These are phyloP conservation scores for Amanita rimosa DNA, from an alignment of 768 basidiomycete species.

Conservation along the genomic window DNA sequence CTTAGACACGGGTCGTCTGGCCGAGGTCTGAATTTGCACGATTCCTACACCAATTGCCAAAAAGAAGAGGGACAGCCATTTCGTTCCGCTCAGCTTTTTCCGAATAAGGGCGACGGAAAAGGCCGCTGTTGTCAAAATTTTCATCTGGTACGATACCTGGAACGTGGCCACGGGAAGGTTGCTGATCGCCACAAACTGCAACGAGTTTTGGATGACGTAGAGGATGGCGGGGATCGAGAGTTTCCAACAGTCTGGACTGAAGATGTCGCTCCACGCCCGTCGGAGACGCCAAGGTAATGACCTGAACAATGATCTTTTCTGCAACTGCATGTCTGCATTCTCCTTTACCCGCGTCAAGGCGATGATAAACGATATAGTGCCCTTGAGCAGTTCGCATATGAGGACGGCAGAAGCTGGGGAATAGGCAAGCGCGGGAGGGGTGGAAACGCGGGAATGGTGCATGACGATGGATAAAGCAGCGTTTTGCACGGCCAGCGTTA, in stretches of 20 bases:
- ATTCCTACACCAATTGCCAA: slow-evolving; percentile 89
- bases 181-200: slow-evolving; percentile 93
- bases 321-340: slow-evolving; percentile 26
- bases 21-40: slow-evolving; percentile 79
- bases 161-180: slow-evolving; percentile 97
- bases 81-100: slow-evolving; percentile 53
- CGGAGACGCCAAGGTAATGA: slow-evolving; percentile 40
- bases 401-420: slow-evolving; percentile 93
- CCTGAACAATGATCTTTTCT: slow-evolving; percentile 28
- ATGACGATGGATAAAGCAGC: slow-evolving; percentile 93
- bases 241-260: slow-evolving; percentile 94
- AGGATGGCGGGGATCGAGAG: slow-evolving; percentile 93
- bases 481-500: slow-evolving; percentile 91
- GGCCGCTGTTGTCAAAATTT: slow-evolving; percentile 92
- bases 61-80: slow-evolving; percentile 85
- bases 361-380: slow-evolving; percentile 81
- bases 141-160: slow-evolving; percentile 98
- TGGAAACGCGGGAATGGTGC: slow-evolving; percentile 95
- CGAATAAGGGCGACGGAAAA: slow-evolving; percentile 82
- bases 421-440: slow-evolving; percentile 67
- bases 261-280: slow-evolving; percentile 60
- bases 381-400: slow-evolving; percentile 90
- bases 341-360: slow-evolving; percentile 50
- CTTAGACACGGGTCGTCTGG: slow-evolving; percentile 17
- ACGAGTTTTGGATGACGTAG: slow-evolving; percentile 92